Evolutionary conservation across 495 filamentous ascomycete species (phyloP).

Genomic region (Bombardia bombarda): DNA sequence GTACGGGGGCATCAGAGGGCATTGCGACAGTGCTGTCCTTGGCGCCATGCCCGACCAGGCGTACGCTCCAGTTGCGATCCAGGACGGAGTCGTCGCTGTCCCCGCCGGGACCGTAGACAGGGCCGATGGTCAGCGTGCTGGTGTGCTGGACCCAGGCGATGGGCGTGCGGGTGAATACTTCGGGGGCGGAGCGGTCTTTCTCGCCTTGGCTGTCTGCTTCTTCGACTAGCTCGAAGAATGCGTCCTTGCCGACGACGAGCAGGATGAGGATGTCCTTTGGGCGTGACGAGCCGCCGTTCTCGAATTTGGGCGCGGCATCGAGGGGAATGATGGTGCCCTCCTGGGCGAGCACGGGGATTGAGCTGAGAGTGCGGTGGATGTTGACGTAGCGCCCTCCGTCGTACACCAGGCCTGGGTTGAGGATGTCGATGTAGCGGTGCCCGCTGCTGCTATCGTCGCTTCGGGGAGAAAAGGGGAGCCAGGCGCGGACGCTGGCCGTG

Average conservation of each 20-base stretch:
- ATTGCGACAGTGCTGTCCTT: no score
- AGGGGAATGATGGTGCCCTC: constrained; percentile 50
- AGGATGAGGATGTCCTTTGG: constrained; percentile 36
- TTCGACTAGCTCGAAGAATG: constrained; percentile 28
- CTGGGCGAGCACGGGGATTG: constrained; percentile 42
- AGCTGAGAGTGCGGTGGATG: constrained; percentile 33
- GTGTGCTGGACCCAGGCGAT: neutral
- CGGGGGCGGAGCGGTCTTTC: neutral
- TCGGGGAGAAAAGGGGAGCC: constrained; percentile 48
- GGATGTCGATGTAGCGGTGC: constrained; percentile 43
- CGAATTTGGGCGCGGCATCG: constrained; percentile 25
- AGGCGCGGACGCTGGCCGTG: constrained; percentile 33
- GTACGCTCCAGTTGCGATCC: no score
- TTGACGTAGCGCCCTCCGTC: constrained; percentile 40
- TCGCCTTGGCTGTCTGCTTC: constrained; percentile 29
- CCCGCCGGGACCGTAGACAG: no score
- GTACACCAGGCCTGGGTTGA: constrained; percentile 40
- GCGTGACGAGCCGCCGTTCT: constrained; percentile 31
- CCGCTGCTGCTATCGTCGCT: no score
- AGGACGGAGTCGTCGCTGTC: no score
- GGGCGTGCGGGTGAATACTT: neutral
- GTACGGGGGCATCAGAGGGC: no score
- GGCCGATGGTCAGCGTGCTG: neutral
- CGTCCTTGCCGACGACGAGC: constrained; percentile 46
- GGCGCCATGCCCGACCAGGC: no score